Evolutionary conservation across 2,329 filamentous ascomycete species (phyloP).

Genomic region (Thyridium curvatum): DNA sequence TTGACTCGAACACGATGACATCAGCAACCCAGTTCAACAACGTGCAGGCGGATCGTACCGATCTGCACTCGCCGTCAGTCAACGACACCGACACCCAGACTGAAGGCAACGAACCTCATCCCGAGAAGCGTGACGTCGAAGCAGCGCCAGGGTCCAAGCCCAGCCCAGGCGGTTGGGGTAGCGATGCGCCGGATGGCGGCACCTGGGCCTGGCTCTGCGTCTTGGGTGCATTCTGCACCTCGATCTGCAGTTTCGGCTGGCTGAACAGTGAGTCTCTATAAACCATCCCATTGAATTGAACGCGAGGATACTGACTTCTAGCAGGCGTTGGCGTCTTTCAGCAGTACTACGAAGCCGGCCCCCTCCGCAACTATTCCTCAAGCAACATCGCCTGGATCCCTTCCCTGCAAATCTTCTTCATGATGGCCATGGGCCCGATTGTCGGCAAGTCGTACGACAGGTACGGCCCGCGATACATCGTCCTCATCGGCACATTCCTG

Average conservation of each 20-base stretch:
- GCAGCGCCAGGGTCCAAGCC: too few species aligned
- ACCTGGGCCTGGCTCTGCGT: constrained; percentile 30
- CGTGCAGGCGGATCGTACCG: too few species aligned
- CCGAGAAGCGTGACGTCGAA: too few species aligned
- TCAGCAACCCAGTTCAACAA: too few species aligned
- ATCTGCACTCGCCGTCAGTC: too few species aligned
- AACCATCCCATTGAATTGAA: not conserved
- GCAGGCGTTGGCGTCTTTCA: constrained; percentile 46
- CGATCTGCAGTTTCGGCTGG: constrained; percentile 34
- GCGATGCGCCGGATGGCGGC: constrained; percentile 15
- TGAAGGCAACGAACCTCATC: too few species aligned
- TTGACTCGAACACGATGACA: too few species aligned
- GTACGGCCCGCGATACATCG: constrained; percentile 47
- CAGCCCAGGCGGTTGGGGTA: not conserved
- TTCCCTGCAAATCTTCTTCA: constrained; percentile 43
- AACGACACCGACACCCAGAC: too few species aligned
- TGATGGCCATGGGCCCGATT: constrained; percentile 48
- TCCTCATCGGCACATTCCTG: constrained; percentile 40
- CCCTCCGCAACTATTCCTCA: constrained; percentile 39
- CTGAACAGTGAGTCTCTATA: constrained; percentile 16
- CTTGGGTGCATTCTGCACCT: constrained; percentile 30
- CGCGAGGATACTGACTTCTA: not conserved
- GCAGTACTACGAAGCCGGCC: constrained; percentile 46
- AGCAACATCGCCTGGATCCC: constrained; percentile 58
- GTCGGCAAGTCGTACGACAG: constrained; percentile 55